Evolutionary conservation across 768 basidiomycete genomes (phyloP).

Genomic region (Tremella fuciformis): DNA sequence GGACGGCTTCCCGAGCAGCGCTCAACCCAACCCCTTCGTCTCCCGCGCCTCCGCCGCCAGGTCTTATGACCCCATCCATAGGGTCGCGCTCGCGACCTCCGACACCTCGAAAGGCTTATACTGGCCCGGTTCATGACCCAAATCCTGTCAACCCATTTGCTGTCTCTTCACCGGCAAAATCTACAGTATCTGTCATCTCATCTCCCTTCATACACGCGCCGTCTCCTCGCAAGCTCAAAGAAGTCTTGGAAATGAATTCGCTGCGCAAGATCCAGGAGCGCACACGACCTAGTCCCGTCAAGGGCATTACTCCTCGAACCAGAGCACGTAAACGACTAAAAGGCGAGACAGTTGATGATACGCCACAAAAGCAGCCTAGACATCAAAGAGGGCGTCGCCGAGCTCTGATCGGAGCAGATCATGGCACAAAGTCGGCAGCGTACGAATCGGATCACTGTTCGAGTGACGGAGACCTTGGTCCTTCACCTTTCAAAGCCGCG

Average conservation of each 20-base stretch:
- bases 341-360: slow-evolving; percentile 42
- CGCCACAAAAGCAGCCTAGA: slow-evolving; percentile 34
- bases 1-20: slow-evolving; percentile 32
- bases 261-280: slow-evolving; percentile 28
- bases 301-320: slow-evolving; percentile 37
- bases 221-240: slow-evolving; percentile 36
- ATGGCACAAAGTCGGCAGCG: neutral
- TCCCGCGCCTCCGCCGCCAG: slow-evolving; percentile 7
- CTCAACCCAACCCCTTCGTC: slow-evolving; percentile 9
- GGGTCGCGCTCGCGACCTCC: neutral
- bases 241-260: slow-evolving; percentile 35
- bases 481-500: slow-evolving; percentile 36
- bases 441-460: neutral
- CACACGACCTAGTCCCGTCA: neutral
- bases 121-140: slow-evolving; percentile 40
- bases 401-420: neutral
- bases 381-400: slow-evolving; percentile 12
- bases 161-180: slow-evolving; percentile 15
- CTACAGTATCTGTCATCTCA: neutral
- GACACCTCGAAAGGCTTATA: slow-evolving; percentile 19
- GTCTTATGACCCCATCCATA: slow-evolving; percentile 34
- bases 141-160: slow-evolving; percentile 42
- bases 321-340: slow-evolving; percentile 37
- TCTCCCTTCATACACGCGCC: slow-evolving; percentile 43
- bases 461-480: slow-evolving; percentile 38